Evolutionary conservation across 192 early-diverging fungal genomes (phyloP).

Genomic region (Dissophora globulifera): DNA sequence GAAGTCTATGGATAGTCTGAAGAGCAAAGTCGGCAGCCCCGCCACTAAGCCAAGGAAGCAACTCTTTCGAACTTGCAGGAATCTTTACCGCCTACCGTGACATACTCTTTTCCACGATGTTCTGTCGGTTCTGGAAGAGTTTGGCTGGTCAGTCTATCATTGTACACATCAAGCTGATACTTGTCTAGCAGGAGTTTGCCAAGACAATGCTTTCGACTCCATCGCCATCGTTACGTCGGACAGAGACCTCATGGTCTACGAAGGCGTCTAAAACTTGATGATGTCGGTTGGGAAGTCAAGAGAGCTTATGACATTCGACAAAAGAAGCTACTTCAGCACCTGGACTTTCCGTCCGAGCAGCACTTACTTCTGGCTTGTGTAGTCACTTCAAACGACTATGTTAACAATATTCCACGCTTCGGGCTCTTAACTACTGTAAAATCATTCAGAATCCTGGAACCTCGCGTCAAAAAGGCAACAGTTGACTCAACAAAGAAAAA

Average conservation of each 20-base stretch:
- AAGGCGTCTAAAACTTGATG: background rate
- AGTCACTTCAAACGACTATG: slow-evolving; percentile 5
- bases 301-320: background rate
- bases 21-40: background rate
- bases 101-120: background rate
- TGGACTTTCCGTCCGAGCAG: slow-evolving; percentile 4
- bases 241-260: slow-evolving; percentile 2
- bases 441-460: background rate
- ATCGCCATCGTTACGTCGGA: background rate
- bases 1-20: background rate
- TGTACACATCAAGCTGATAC: slow-evolving; percentile 7
- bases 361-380: slow-evolving; percentile 8
- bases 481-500: too few relatives aligned
- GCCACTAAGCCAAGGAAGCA: background rate
- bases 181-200: background rate
- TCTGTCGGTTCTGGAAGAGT: background rate
- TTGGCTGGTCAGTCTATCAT: background rate
- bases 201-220: background rate
- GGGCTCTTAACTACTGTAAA: background rate
- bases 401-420: slow-evolving; percentile 7
- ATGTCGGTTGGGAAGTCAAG: slow-evolving; percentile 1
- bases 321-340: background rate
- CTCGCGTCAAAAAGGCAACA: background rate
- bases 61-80: background rate
- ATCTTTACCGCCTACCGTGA: background rate